These are phyloP conservation scores for Saksenaea vasiformis DNA, from an alignment of 371 early-diverging fungal species.

Conservation along the genomic window DNA sequence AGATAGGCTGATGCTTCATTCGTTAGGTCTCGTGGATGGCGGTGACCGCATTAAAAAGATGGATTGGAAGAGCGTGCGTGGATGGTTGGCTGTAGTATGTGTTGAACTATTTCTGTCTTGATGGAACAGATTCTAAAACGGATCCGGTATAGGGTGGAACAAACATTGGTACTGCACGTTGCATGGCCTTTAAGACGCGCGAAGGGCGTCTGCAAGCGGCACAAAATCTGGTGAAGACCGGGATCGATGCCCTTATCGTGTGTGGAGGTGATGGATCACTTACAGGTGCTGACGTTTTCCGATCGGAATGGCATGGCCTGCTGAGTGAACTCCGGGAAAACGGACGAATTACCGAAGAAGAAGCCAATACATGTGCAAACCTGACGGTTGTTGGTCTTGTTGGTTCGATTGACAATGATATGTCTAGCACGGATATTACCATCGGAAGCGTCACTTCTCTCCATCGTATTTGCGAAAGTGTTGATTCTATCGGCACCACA, in stretches of 20 bases:
- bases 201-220: constrained; percentile 92
- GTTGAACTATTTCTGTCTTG: constrained; percentile 17
- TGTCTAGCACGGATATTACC: constrained; percentile 95
- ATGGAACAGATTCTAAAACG: not conserved
- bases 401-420: constrained; percentile 97
- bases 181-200: constrained; percentile 81
- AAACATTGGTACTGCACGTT: constrained; percentile 96
- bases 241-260: constrained; percentile 96
- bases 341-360: constrained; percentile 58
- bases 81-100: constrained; percentile 75
- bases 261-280: constrained; percentile 99
- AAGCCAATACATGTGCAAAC: constrained; percentile 60
- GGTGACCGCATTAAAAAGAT: constrained; percentile 88
- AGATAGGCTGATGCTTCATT: not conserved
- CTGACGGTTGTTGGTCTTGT: constrained; percentile 97
- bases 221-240: constrained; percentile 83
- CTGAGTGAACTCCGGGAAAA: constrained; percentile 73
- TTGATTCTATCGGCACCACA: constrained; percentile 95
- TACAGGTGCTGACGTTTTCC: constrained; percentile 94
- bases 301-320: constrained; percentile 90
- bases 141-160: constrained; percentile 86
- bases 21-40: constrained; percentile 85
- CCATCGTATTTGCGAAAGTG: constrained; percentile 96
- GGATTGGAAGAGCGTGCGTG: constrained; percentile 91
- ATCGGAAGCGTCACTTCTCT: constrained; percentile 97